These are phyloP conservation scores for Cyclostephanos invisitatus DNA, from an alignment of 108 stramenopile genomes.

Conservation along the genomic window DNA sequence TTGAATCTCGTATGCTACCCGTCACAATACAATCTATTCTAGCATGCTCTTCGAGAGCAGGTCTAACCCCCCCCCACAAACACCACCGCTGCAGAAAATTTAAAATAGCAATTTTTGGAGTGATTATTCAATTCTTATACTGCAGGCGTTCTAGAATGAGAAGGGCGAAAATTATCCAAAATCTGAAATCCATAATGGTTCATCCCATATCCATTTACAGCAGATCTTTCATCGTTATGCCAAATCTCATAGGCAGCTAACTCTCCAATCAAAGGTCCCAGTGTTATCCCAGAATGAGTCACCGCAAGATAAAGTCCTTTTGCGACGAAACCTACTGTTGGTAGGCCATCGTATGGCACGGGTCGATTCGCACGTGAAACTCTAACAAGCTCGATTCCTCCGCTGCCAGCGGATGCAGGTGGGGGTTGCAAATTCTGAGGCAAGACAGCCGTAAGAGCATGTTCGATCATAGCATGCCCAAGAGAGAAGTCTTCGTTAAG, in stretches of 20 bases:
- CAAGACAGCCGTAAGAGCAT: constrained; percentile 12
- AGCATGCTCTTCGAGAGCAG: neutral
- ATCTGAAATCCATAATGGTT: constrained; percentile 24
- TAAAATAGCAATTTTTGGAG: neutral
- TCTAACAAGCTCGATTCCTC: constrained; percentile 3
- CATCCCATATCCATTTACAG: neutral
- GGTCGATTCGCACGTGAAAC: constrained; percentile 57
- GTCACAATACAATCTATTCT: neutral
- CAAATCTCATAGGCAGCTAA: constrained; percentile 50
- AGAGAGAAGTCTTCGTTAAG: constrained; percentile 12
- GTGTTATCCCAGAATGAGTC: constrained; percentile 67
- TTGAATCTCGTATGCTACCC: neutral
- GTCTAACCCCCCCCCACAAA: neutral
- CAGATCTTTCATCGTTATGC: neutral
- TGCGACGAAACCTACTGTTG: constrained; percentile 52
- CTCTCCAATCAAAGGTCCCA: constrained; percentile 59
- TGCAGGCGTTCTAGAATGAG: constrained; percentile 27
- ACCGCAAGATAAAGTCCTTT: constrained; percentile 55
- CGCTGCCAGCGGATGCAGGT: constrained; percentile 10
- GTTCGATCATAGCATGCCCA: constrained; percentile 30
- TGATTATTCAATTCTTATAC: neutral
- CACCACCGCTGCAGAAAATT: neutral
- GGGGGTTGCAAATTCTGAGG: constrained; percentile 17
- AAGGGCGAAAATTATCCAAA: constrained; percentile 46
- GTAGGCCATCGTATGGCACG: constrained; percentile 70